A percentile compares a stretch with the other conserved stretches of the same genome.
Evolutionary conservation across 345 rosid species (phyloP).

Genomic region (Rhizophora mangle): DNA sequence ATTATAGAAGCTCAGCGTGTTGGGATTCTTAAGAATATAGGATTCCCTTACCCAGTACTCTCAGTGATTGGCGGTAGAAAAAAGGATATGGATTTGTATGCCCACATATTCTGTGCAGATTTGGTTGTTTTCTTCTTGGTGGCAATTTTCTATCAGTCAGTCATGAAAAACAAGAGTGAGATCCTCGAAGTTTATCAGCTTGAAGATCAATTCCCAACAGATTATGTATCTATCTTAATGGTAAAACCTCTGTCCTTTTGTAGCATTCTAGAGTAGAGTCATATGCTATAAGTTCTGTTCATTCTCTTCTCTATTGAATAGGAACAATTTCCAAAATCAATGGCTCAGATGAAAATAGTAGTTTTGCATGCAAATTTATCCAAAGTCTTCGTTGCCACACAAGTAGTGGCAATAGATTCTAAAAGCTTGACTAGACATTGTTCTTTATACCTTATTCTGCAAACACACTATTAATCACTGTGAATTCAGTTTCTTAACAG

Average conservation of each 20-base stretch:
- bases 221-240: constrained; percentile 42
- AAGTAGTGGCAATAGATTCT: too few relatives aligned
- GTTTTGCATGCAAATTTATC: not conserved
- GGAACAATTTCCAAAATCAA: not conserved
- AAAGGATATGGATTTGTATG: constrained; percentile 42
- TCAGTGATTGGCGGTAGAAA: constrained; percentile 47
- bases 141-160: constrained; percentile 37
- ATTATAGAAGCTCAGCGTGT: constrained; percentile 31
- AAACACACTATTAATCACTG: too few relatives aligned
- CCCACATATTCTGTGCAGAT: constrained; percentile 48
- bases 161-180: constrained; percentile 46
- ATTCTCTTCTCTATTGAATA: not conserved
- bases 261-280: not conserved
- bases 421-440: too few relatives aligned
- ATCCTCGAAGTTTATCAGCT: constrained; percentile 52
- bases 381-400: too few relatives aligned
- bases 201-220: constrained; percentile 50
- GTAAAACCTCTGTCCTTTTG: constrained; percentile 19
- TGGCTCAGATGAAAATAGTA: not conserved
- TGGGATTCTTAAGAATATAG: constrained; percentile 27
- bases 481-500: not conserved
- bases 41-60: constrained; percentile 40
- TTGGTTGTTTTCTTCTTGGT: constrained; percentile 44
- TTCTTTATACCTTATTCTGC: too few relatives aligned
- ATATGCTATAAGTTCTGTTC: not conserved